Percentiles rank a stretch among this genome's conserved stretches.
phyloP scores from a whole-genome alignment of 2,329 filamentous ascomycete species.

The Cytospora mali region DNA sequence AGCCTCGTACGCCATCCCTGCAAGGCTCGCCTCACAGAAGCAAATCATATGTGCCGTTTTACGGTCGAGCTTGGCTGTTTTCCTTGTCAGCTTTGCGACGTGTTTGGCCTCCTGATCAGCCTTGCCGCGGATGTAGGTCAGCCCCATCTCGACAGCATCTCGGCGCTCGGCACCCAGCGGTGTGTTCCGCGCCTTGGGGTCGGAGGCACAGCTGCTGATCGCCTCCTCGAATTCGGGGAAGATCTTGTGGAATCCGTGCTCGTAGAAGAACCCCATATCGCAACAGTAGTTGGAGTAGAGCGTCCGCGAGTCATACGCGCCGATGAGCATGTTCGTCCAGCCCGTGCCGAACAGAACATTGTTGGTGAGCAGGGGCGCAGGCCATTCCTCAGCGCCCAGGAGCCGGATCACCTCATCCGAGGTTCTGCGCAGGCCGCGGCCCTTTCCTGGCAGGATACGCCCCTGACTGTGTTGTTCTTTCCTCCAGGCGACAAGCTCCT shows the following conservation, averaged over 20 bases:
- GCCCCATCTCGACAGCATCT: slow-evolving; percentile 7
- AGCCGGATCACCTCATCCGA: slow-evolving; percentile 16
- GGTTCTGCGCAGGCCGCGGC: slow-evolving; percentile 1
- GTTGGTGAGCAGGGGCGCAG: slow-evolving; percentile 10
- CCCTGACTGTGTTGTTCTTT: slow-evolving; percentile 1
- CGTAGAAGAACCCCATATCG: slow-evolving; percentile 8
- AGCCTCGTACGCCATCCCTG: slow-evolving; percentile 12
- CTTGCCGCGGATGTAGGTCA: slow-evolving; percentile 6
- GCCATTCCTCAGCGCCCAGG: slow-evolving; percentile 12
- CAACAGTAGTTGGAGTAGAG: slow-evolving; percentile 17
- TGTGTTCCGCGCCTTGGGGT: slow-evolving; percentile 1
- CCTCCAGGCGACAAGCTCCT: slow-evolving; percentile 6
- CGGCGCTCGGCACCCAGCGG: slow-evolving; percentile 11
- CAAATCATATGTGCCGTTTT: slow-evolving; percentile 6
- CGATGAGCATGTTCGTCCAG: slow-evolving; percentile 15
- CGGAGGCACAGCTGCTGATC: not conserved
- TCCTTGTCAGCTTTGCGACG: not conserved
- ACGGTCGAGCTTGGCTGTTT: slow-evolving; percentile 8
- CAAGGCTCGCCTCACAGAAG: slow-evolving; percentile 16
- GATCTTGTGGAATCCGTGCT: not conserved
- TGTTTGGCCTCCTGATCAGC: not conserved
- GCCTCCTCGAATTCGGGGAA: not conserved
- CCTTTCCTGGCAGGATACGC: not conserved
- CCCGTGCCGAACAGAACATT: slow-evolving; percentile 15
- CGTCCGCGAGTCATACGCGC: slow-evolving; percentile 8